Conservation (phyloP, 352 stramenopile species). For the Pythium oligandrum region DNA sequence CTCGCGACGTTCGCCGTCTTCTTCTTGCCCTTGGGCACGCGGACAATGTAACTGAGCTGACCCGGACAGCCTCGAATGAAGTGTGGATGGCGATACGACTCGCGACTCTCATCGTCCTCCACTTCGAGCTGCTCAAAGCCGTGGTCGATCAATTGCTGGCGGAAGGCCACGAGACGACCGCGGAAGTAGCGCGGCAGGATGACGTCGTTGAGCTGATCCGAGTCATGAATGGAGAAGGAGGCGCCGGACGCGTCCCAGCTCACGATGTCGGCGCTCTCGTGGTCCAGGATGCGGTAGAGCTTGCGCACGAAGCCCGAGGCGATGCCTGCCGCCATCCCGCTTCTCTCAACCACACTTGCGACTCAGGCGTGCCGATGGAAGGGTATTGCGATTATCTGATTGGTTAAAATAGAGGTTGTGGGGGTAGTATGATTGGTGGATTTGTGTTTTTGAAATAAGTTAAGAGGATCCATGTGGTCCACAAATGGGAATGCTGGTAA, state of each 20-base stretch:
- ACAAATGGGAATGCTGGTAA: too few relatives aligned
- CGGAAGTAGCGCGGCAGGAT: slow-evolving; percentile 70
- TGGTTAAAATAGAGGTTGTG: slow-evolving; percentile 1
- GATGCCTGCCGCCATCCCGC: slow-evolving; percentile 41
- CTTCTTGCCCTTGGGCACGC: slow-evolving; percentile 38
- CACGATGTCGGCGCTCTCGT: slow-evolving; percentile 59
- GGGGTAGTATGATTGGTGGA: too few relatives aligned
- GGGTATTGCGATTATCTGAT: background rate
- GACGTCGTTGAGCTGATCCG: slow-evolving; percentile 41
- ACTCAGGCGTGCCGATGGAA: too few relatives aligned
- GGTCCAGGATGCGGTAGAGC: slow-evolving; percentile 77
- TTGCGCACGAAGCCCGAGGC: slow-evolving; percentile 77
- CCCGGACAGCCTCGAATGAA: slow-evolving; percentile 51
- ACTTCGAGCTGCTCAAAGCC: slow-evolving; percentile 58
- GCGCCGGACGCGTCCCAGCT: slow-evolving; percentile 41
- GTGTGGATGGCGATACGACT: slow-evolving; percentile 50
- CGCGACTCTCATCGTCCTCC: slow-evolving; percentile 45
- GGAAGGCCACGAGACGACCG: slow-evolving; percentile 61
- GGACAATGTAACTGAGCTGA: slow-evolving; percentile 52
- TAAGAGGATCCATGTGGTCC: too few relatives aligned
- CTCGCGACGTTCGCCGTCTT: slow-evolving; percentile 13
- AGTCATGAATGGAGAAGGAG: slow-evolving; percentile 74
- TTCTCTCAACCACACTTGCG: too few relatives aligned
- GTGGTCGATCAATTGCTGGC: slow-evolving; percentile 73
- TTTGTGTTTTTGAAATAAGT: too few relatives aligned